phyloP scores from a whole-genome alignment of 352 stramenopile genomes.

The Phytophthora aleatoria region DNA sequence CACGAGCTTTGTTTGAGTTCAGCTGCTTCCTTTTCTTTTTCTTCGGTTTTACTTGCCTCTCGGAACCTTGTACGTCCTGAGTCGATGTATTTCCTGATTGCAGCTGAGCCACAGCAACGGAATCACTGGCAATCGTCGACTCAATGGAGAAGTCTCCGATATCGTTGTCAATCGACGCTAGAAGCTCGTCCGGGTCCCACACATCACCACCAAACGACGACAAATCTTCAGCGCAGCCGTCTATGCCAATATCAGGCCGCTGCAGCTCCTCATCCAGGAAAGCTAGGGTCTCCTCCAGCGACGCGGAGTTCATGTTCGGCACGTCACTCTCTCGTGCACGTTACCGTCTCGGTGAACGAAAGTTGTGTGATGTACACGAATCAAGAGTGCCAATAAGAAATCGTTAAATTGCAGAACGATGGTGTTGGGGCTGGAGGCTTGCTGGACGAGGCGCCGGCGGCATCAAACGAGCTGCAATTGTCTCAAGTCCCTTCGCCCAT shows the following conservation, averaged over 20 bases:
- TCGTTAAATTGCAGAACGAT: conserved; percentile 6
- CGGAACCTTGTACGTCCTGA: background rate
- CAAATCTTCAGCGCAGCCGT: background rate
- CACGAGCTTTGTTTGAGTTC: conserved; percentile 36
- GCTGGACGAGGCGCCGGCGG: conserved; percentile 12
- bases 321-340: too few species aligned
- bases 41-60: conserved; percentile 7
- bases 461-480: conserved; percentile 1
- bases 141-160: conserved; percentile 13
- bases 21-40: conserved; percentile 19
- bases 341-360: background rate
- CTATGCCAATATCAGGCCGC: background rate
- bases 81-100: background rate
- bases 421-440: conserved; percentile 22
- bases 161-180: conserved; percentile 16
- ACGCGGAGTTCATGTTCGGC: conserved; percentile 14
- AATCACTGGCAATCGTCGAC: background rate
- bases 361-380: conserved; percentile 5
- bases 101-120: background rate
- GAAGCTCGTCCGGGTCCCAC: conserved; percentile 18
- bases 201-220: background rate
- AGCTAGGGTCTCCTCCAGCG: conserved; percentile 17
- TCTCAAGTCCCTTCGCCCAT: background rate
- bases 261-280: conserved; percentile 20
- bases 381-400: background rate